Evolutionary conservation across 495 filamentous ascomycete genomes (phyloP).

Genomic region (Aspergillus incahuasiensis): DNA sequence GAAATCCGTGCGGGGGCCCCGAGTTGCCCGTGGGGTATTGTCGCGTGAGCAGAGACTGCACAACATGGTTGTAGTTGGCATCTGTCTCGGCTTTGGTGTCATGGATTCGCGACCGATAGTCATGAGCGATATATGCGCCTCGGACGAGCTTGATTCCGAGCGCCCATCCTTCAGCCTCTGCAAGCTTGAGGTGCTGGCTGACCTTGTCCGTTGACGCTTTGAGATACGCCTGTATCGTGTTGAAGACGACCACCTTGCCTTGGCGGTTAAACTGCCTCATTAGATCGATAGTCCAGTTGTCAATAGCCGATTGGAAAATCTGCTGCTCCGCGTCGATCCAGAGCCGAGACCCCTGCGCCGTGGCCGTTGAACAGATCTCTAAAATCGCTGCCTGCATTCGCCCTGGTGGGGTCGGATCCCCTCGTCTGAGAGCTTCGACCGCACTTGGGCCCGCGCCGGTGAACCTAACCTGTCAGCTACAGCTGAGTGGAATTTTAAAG

Average conservation of each 20-base stretch:
- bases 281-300: constrained; percentile 70
- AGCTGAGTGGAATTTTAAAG: no score
- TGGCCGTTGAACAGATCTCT: constrained; percentile 65
- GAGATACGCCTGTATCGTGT: constrained; percentile 77
- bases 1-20: constrained; percentile 47
- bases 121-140: constrained; percentile 65
- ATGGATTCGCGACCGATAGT: constrained; percentile 32
- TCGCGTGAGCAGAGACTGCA: constrained; percentile 56
- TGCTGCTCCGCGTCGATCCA: constrained; percentile 84
- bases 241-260: constrained; percentile 52
- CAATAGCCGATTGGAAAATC: constrained; percentile 67
- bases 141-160: constrained; percentile 86
- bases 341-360: constrained; percentile 58
- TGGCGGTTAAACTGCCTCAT: constrained; percentile 69
- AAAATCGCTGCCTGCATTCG: constrained; percentile 58
- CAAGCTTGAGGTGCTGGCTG: constrained; percentile 55
- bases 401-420: constrained; percentile 45
- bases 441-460: constrained; percentile 70
- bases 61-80: constrained; percentile 37
- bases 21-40: constrained; percentile 59
- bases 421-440: constrained; percentile 53
- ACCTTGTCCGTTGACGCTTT: constrained; percentile 59
- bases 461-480: no score
- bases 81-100: constrained; percentile 41
- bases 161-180: constrained; percentile 59